These are phyloP conservation scores for Pluteus cervinus DNA, from an alignment of 768 basidiomycete species.

Conservation along the genomic window DNA sequence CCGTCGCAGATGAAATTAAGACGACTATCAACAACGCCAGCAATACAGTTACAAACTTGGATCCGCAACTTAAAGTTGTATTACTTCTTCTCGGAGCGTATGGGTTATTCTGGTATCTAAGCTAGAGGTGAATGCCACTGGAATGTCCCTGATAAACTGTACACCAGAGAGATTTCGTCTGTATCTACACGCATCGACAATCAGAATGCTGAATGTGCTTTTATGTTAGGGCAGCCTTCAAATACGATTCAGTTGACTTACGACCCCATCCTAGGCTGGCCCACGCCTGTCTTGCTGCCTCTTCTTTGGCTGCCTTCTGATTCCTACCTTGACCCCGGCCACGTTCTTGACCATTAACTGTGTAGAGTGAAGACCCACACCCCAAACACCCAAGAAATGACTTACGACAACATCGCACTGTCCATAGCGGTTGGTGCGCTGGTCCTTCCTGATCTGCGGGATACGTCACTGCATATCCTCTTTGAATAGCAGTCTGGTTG, in stretches of 20 bases:
- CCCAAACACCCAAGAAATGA: no score
- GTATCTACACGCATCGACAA: no score
- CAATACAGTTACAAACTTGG: constrained; percentile 41
- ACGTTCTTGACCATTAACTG: constrained; percentile 46
- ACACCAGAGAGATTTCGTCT: no score
- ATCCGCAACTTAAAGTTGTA: constrained; percentile 64
- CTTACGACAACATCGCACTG: constrained; percentile 47
- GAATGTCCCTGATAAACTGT: no score
- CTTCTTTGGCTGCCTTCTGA: constrained; percentile 64
- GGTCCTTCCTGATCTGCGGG: constrained; percentile 41
- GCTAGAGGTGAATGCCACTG: no score
- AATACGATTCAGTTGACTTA: constrained; percentile 11
- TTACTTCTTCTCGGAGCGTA: constrained; percentile 62
- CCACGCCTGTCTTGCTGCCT: constrained; percentile 58
- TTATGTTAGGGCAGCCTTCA: no score
- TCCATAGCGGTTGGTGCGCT: constrained; percentile 52
- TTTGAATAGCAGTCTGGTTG: constrained; percentile 49
- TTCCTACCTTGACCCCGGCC: constrained; percentile 50
- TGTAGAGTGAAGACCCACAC: no score
- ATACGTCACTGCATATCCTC: constrained; percentile 38
- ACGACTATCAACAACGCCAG: constrained; percentile 26
- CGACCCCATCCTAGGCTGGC: constrained; percentile 45
- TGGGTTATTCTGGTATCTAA: constrained; percentile 48
- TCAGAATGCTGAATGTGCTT: no score
- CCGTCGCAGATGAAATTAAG: constrained; percentile 25